Base-by-base conservation (phyloP, 2,329 filamentous ascomycete species). In the Sporothrix brasiliensis region DNA sequence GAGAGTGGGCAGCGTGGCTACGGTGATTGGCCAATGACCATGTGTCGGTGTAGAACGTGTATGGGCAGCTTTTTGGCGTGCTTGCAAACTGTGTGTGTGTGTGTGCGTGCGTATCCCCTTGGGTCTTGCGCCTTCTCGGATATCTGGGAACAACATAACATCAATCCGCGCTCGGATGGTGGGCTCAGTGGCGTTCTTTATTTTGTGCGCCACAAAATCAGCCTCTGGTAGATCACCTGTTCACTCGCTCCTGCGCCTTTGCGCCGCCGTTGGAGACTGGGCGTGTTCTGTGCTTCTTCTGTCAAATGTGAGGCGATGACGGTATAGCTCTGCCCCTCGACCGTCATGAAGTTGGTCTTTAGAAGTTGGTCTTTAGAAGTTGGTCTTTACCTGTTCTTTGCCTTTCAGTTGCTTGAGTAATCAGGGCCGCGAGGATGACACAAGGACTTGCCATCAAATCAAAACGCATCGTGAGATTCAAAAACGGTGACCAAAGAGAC, bases 401-500 rank as follows among this genome's bases (percentile, higher is more conserved):
- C 34, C 34, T 7, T 34, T 34, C 34, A 34, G 3, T 34, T 34
- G 34, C 56, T 61, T 61, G 56, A 61, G 56, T 61, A 61, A 61
- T 61, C 56, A 44, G 19, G 34, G 34, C 56, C 44, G 56, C 19
- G 56, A 61, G 4, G 56, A 61, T 61, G 56, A 47, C 58, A 61
- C 58, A 47, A 44, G 9, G n/a, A n/a, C 14, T 16, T 11, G 9
- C 9, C 21, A 53, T 5, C 9, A 53, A 30, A 34, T 7, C 6
- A 50, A 44, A 44, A 65, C 30, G 27, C 24, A 60, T 69, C 44
- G 52, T 58, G 52, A 39, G 27, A 24, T 34, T 9, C 21, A 47
- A 66, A 69, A 69, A 69, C 68, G 68, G 68, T 69, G 68, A 21
- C 58, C 34, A 21, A 69, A 66, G 41, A 39, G 68, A 63, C n/a